Percentiles rank a stretch among this genome's conserved stretches.
phyloP scores from a whole-genome alignment of 2,329 filamentous ascomycete species.

The Colletotrichum phormii region DNA sequence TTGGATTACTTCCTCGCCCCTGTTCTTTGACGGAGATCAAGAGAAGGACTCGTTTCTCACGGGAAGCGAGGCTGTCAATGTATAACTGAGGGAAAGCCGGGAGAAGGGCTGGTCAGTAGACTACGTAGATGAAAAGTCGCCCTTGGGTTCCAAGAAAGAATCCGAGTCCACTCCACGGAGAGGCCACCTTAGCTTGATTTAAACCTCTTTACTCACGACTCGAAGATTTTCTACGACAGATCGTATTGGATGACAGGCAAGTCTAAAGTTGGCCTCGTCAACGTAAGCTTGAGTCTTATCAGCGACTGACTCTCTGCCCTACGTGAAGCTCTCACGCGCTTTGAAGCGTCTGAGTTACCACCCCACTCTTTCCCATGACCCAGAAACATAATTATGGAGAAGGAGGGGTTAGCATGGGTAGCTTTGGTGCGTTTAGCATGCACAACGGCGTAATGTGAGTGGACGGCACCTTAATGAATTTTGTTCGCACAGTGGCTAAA shows the following conservation, averaged over 20 bases:
- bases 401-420: neutral
- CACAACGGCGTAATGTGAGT: neutral
- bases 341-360: no score
- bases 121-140: neutral
- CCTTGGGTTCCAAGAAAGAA: neutral
- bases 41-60: no score
- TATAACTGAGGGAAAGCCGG: neutral
- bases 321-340: neutral
- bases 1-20: conserved; percentile 65
- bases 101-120: neutral
- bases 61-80: no score
- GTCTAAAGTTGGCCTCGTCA: neutral
- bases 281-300: neutral
- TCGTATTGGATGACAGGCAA: neutral
- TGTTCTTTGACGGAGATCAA: conserved; percentile 52
- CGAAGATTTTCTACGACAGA: no score
- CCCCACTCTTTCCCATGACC: neutral
- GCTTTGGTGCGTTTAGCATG: neutral
- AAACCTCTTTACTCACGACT: no score
- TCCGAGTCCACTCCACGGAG: neutral
- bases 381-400: neutral
- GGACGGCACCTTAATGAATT: neutral
- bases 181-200: no score
- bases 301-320: neutral
- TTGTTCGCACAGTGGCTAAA: conserved; percentile 2